These are phyloP conservation scores for Mucor velutinosus DNA, from an alignment of 371 early-diverging fungal species.

Conservation along the genomic window DNA sequence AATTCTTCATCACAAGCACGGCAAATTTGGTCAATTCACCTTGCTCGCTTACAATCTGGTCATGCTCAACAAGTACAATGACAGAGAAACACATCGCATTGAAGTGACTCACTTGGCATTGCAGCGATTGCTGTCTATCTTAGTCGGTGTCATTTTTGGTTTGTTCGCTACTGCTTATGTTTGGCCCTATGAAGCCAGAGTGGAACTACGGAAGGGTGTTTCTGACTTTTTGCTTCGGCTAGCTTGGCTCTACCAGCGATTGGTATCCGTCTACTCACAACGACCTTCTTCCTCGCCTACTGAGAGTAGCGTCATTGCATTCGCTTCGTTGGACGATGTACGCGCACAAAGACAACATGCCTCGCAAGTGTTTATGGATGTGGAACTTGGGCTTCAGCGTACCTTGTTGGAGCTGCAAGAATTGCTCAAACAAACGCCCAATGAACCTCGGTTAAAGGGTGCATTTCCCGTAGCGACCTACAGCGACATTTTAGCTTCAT, in stretches of 20 bases:
- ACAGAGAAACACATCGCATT: conserved; percentile 62
- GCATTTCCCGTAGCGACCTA: conserved; percentile 75
- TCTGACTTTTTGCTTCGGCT: conserved; percentile 68
- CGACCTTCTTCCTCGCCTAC: too few species aligned
- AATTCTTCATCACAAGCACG: conserved; percentile 70
- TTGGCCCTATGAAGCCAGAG: conserved; percentile 87
- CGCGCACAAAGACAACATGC: too few species aligned
- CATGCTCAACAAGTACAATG: conserved; percentile 75
- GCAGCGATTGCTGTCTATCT: conserved; percentile 70
- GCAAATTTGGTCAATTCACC: conserved; percentile 77
- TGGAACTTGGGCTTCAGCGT: conserved; percentile 73
- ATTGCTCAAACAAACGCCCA: conserved; percentile 70
- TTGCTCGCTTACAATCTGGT: conserved; percentile 80
- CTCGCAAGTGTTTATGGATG: conserved; percentile 60
- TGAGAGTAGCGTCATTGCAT: too few species aligned
- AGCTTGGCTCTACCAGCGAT: conserved; percentile 67
- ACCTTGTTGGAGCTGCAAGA: conserved; percentile 62
- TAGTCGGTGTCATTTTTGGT: conserved; percentile 74
- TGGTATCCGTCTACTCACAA: conserved; percentile 62
- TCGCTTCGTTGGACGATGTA: too few species aligned
- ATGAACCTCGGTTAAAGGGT: conserved; percentile 87
- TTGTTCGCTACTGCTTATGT: conserved; percentile 68
- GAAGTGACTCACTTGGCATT: too few species aligned
- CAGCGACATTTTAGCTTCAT: conserved; percentile 63
- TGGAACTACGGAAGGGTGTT: conserved; percentile 73